Conservation (phyloP, 2,329 filamentous ascomycete species). For the Sclerotinia nivalis region DNA sequence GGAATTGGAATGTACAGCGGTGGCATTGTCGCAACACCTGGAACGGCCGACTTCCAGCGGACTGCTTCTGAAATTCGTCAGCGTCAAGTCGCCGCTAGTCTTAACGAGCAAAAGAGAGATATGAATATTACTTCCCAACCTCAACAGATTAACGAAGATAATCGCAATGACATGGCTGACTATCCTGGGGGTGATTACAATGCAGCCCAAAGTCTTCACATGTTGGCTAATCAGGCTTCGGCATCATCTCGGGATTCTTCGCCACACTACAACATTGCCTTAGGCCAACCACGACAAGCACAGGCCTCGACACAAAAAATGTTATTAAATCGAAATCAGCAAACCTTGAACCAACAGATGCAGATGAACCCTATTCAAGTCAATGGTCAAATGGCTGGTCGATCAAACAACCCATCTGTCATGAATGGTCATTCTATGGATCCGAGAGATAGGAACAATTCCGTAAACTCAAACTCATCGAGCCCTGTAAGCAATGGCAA, state of each 20-base stretch:
- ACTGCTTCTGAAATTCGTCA: slow-evolving; percentile 58
- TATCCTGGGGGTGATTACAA: slow-evolving; percentile 82
- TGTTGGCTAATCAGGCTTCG: slow-evolving; percentile 66
- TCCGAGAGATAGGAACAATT: neutral
- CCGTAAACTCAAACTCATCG: slow-evolving; percentile 9
- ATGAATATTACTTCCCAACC: slow-evolving; percentile 52
- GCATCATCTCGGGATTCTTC: slow-evolving; percentile 60
- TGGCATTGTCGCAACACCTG: slow-evolving; percentile 70
- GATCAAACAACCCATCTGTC: neutral
- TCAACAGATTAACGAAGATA: slow-evolving; percentile 45
- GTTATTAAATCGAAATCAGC: slow-evolving; percentile 51
- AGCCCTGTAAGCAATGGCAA: slow-evolving; percentile 9
- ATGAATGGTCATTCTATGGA: slow-evolving; percentile 1
- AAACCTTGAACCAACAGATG: slow-evolving; percentile 29
- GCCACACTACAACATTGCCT: slow-evolving; percentile 43
- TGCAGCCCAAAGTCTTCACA: slow-evolving; percentile 89
- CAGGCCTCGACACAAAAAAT: neutral
- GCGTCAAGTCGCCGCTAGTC: slow-evolving; percentile 60
- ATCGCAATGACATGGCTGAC: slow-evolving; percentile 49
- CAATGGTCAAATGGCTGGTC: neutral
- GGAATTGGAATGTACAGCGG: slow-evolving; percentile 71
- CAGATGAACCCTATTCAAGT: slow-evolving; percentile 6
- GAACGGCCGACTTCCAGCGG: slow-evolving; percentile 90
- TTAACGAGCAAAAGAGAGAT: slow-evolving; percentile 62
- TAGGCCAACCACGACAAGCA: neutral